Conservation (phyloP, 257 asterid species). For the Eucommia ulmoides region DNA sequence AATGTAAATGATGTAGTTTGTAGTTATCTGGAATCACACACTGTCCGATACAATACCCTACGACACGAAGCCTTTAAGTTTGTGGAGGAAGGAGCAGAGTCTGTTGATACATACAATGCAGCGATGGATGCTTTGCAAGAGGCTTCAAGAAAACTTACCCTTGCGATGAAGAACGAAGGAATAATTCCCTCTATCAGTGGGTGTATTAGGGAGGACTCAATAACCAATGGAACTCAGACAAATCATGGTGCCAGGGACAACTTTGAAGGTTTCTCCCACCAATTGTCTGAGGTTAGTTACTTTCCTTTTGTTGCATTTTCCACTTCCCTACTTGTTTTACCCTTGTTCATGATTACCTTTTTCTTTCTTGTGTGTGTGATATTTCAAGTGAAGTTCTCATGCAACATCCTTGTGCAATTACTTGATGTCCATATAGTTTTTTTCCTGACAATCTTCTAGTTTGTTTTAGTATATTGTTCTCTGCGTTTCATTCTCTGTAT, state of each 20-base stretch:
- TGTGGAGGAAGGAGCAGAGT: slow-evolving; percentile 74
- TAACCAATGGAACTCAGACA: slow-evolving; percentile 17
- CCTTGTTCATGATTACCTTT: too few species aligned
- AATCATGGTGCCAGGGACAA: slow-evolving; percentile 23
- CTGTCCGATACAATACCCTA: slow-evolving; percentile 72
- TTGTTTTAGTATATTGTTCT: background rate
- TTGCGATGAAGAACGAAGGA: slow-evolving; percentile 42
- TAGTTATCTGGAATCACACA: slow-evolving; percentile 89
- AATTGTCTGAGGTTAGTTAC: slow-evolving; percentile 61
- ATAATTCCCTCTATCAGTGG: slow-evolving; percentile 36
- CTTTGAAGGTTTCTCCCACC: slow-evolving; percentile 39
- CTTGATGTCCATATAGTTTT: too few species aligned
- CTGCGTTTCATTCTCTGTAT: too few species aligned
- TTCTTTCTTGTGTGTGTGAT: too few species aligned
- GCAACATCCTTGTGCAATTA: too few species aligned
- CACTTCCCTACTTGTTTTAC: slow-evolving; percentile 6
- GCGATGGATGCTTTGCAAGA: slow-evolving; percentile 71
- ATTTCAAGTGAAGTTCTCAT: too few species aligned
- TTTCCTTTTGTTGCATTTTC: background rate
- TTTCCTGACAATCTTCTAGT: too few species aligned
- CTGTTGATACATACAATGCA: slow-evolving; percentile 42
- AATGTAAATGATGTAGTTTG: slow-evolving; percentile 39
- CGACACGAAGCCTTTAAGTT: slow-evolving; percentile 82
- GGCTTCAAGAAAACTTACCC: slow-evolving; percentile 58
- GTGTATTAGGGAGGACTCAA: slow-evolving; percentile 25